phyloP scores from a whole-genome alignment of 1,284 basidiomycete species.

The Boletus sp. region DNA sequence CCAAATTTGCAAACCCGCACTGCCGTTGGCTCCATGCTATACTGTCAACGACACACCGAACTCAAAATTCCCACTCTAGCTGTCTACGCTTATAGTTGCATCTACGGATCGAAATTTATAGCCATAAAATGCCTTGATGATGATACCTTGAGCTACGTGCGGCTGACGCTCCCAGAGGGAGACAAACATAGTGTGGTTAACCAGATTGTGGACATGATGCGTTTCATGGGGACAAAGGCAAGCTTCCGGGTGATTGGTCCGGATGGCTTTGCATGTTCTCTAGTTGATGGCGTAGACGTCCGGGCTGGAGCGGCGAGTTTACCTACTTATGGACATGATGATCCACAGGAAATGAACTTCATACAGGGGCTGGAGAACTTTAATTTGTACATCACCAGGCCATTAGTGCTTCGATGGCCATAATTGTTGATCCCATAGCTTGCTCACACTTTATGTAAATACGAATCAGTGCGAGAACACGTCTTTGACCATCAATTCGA shows the following conservation, averaged over 20 bases:
- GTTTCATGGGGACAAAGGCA: background rate
- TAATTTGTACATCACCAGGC: background rate
- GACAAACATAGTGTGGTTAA: background rate
- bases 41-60: conserved; percentile 1
- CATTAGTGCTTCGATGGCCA: background rate
- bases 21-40: conserved; percentile 1
- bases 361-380: background rate
- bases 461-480: background rate
- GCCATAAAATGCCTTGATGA: background rate
- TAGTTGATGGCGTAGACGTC: background rate
- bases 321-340: background rate
- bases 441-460: background rate
- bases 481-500: background rate
- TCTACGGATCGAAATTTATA: background rate
- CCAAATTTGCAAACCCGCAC: background rate
- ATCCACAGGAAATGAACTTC: background rate
- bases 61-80: conserved; percentile 1
- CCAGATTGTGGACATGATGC: background rate
- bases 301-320: background rate
- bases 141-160: background rate
- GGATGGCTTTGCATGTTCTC: background rate
- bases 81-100: background rate
- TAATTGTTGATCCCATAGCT: background rate
- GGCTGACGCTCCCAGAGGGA: background rate
- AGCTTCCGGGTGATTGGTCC: background rate